A percentile compares a stretch with the other conserved stretches of the same genome.
These are phyloP conservation scores for Knufia petricola DNA, from an alignment of 2,329 filamentous ascomycete genomes.

Conservation along the genomic window DNA sequence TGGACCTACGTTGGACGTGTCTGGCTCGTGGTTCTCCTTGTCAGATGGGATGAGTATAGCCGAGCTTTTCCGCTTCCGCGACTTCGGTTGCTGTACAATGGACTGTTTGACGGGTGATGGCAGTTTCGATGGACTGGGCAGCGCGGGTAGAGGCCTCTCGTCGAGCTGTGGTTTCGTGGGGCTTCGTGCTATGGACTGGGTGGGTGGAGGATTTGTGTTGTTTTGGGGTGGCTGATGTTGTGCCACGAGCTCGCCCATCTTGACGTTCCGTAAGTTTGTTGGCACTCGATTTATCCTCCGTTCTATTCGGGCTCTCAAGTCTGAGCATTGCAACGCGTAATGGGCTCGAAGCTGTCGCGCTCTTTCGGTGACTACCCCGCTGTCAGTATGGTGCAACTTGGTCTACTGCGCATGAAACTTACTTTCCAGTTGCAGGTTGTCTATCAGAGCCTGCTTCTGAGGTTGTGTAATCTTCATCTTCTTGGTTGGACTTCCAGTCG, in stretches of 20 bases:
- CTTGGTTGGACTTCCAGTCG: slow-evolving; percentile 51
- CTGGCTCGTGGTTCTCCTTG: slow-evolving; percentile 58
- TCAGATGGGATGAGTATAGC: slow-evolving; percentile 37
- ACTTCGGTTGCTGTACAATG: slow-evolving; percentile 10
- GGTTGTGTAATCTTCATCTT: slow-evolving; percentile 51
- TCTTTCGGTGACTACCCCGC: slow-evolving; percentile 68
- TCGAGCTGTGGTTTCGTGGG: slow-evolving; percentile 2
- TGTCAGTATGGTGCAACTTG: slow-evolving; percentile 2
- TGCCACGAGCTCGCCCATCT: slow-evolving; percentile 62
- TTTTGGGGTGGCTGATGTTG: slow-evolving; percentile 36
- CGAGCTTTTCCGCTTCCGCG: slow-evolving; percentile 25
- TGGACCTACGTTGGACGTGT: slow-evolving; percentile 23
- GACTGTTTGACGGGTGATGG: slow-evolving; percentile 7
- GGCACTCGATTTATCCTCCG: slow-evolving; percentile 91
- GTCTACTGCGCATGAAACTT: slow-evolving; percentile 29
- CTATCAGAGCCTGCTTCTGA: slow-evolving; percentile 79
- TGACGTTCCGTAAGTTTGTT: slow-evolving; percentile 63
- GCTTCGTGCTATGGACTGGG: slow-evolving; percentile 17
- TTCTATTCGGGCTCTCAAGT: slow-evolving; percentile 75
- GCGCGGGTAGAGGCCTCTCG: slow-evolving; percentile 24
- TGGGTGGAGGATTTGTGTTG: slow-evolving; percentile 24
- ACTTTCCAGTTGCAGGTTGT: slow-evolving; percentile 86
- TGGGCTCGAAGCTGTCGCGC: slow-evolving; percentile 80
- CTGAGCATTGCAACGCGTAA: slow-evolving; percentile 79
- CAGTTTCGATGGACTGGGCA: slow-evolving; percentile 23